Evolutionary conservation across 2,329 filamentous ascomycete genomes (phyloP), one percentile per base, ranked within the genome.

Genomic region (Fusarium incarnatum): DNA sequence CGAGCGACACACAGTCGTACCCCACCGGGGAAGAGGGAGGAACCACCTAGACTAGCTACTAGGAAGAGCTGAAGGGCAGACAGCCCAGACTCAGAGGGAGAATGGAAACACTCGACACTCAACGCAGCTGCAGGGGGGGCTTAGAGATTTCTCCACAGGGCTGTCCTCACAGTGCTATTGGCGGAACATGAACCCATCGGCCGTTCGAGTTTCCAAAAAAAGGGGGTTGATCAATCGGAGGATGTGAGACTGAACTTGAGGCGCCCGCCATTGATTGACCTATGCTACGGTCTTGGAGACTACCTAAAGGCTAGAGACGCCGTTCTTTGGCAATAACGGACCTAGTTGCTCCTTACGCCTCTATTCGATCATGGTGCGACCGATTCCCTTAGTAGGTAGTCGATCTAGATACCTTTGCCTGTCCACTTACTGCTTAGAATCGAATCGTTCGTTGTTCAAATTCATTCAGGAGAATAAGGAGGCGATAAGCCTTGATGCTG

Each of bases 121-220:
- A 47, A 67, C 69, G 30, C 30, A 28, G 18, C 54, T 72, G 65
- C 57, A 70, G 68, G 48, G 64, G 65, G 68, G 68, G 61, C 54
- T 70, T 54, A 67, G 56, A 25, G 37, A 34, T 37, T 28, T 60
- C 49, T 45, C 60, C 65, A 60, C 56, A 64, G 15, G 22, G 6
- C 32, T n/a, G 12, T 25, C 15, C 12, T 20, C 6, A 37, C 18
- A n/a, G n/a, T 45, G 44, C 10, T 46, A 72, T 71, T 71, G 69
- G 69, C 55, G 69, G 69, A 60, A 71, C 34, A 27, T 56, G 23
- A 41, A 56, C 48, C 64, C 68, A 64, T 56, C 46, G 62, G 22
- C 59, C 56, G 55, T 73, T 60, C 58, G 56, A 71, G 57, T 59
- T 71, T 71, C 69, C 66, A 52, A 71, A 72, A 70, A 74, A 73